Evolutionary conservation across 139 green algal species (phyloP), one percentile per base, ranked within the genome.

Genomic region (Choricystis sp.): DNA sequence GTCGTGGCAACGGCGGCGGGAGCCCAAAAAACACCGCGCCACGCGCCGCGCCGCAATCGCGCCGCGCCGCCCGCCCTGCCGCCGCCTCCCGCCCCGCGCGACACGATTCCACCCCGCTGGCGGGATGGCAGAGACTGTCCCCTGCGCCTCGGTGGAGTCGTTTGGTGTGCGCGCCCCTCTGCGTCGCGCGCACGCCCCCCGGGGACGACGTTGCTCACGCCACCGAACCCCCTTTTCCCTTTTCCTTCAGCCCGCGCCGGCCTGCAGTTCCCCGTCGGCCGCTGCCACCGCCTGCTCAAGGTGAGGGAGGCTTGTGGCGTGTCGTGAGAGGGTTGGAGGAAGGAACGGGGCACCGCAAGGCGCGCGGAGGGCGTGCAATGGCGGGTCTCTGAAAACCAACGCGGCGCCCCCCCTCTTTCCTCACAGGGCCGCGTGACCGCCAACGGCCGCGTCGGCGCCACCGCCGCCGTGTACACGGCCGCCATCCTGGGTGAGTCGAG

Each of bases 251-350:
- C 79, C 3, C 77, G 82, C 56, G 89, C 89, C 30, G 89, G 89
- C 21, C 79, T 97, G 60, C 91, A 96, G 72, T 99, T 98, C 73
- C 93, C 93, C 62, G 92, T 99, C 31, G 93, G 92, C 29, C 83
- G 92, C 83, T 94, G 97, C 60, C 92, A 97, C 78, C 81, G 92
- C 80, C 81, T 97, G 63, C 84, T 99, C 19, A 98, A 99, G 87
- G 86, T 91, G 58, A 61, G 68, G 4, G n/a, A n/a, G n/a, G n/a
- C n/a, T n/a, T n/a, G n/a, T n/a, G n/a, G n/a, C n/a, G n/a, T n/a
- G n/a, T n/a, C n/a, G n/a, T n/a, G n/a, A n/a, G n/a, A n/a, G n/a
- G n/a, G n/a, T n/a, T n/a, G n/a, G n/a, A n/a, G n/a, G n/a, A n/a
- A n/a, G n/a, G n/a, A n/a, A n/a, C n/a, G n/a, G n/a, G n/a, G n/a